Base-by-base conservation (phyloP, 148 eudicot species). In the Dianthus caryophyllus region DNA sequence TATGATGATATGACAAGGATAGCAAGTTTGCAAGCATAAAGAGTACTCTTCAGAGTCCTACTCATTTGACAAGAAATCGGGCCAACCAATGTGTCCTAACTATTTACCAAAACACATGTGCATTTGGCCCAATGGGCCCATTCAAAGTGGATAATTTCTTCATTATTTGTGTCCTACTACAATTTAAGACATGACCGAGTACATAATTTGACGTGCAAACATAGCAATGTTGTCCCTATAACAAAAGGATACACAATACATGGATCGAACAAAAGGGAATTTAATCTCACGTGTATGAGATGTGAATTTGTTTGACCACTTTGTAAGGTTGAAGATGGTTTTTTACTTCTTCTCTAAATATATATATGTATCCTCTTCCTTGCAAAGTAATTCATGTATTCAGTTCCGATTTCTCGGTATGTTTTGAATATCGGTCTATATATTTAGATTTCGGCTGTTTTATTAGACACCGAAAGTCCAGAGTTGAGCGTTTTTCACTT, bases 401-500 rank as follows among this genome's bases (percentile, higher is more conserved):
- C 6, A 5, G 30, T 36, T 24, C n/a, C 18, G 10, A n/a, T 10
- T 46, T 29, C 9, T 33, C 15, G 44, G n/a, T 10, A 13, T 2
- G 11, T 44, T 24, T 54, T 13, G 24, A 2, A 38, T 20, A 39
- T 65, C 21, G 54, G 43, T 51, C 41, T 47, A 3, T 12, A 20
- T n/a, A 13, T 31, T 33, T n/a, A 44, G 16, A 29, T 18, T 24
- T 33, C 29, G 31, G 21, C 27, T 49, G 60, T 12, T 65, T 5
- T 12, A 30, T 60, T 63, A 24, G 36, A 63, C 59, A 33, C 88
- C 80, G 30, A 71, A 70, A 21, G 80, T 76, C 97, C 96, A 91
- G 30, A 91, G 75, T 64, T 87, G 78, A 0, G 96, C 96, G 68
- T 63, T 73, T 78, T 92, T 92, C 36, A 92, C 89, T 77, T 80